phyloP scores from a whole-genome alignment of 805 yeast genomes.

The Metschnikowia reukaufii region DNA sequence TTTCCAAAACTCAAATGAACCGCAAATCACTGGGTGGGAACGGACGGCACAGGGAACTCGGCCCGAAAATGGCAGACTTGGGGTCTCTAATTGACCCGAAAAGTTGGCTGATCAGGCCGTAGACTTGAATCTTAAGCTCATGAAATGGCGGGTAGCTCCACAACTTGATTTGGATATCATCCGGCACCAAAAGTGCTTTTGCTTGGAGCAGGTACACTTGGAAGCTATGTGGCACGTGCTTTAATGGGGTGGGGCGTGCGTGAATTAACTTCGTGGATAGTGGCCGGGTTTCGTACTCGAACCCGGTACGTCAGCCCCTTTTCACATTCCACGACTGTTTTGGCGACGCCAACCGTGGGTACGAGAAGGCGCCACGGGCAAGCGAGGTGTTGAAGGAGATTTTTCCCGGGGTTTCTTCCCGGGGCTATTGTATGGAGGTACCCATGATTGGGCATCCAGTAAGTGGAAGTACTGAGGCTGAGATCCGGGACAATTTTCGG shows the following conservation, averaged over 20 bases:
- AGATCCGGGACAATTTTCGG: conserved; percentile 51
- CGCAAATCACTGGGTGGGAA: conserved; percentile 85
- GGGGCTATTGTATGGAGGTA: conserved; percentile 67
- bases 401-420: conserved; percentile 72
- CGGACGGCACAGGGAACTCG: conserved; percentile 69
- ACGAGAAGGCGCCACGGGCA: conserved; percentile 75
- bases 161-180: conserved; percentile 67
- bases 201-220: conserved; percentile 96
- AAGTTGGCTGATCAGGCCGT: conserved; percentile 89
- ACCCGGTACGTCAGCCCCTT: conserved; percentile 93
- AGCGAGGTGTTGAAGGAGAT: conserved; percentile 69
- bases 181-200: conserved; percentile 63
- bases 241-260: conserved; percentile 94
- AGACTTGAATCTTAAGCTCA: conserved; percentile 82
- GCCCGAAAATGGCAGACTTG: conserved; percentile 81
- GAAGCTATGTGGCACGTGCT: conserved; percentile 85
- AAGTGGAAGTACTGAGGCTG: conserved; percentile 44
- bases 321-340: conserved; percentile 80
- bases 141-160: conserved; percentile 97
- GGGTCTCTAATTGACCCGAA: conserved; percentile 79
- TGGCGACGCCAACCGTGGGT: conserved; percentile 59
- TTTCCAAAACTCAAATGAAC: conserved; percentile 18
- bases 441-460: conserved; percentile 97
- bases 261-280: conserved; percentile 83
- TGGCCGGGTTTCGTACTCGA: conserved; percentile 85